phyloP scores from a whole-genome alignment of 2,329 filamentous ascomycete species.

The Emericellopsis atlantica region DNA sequence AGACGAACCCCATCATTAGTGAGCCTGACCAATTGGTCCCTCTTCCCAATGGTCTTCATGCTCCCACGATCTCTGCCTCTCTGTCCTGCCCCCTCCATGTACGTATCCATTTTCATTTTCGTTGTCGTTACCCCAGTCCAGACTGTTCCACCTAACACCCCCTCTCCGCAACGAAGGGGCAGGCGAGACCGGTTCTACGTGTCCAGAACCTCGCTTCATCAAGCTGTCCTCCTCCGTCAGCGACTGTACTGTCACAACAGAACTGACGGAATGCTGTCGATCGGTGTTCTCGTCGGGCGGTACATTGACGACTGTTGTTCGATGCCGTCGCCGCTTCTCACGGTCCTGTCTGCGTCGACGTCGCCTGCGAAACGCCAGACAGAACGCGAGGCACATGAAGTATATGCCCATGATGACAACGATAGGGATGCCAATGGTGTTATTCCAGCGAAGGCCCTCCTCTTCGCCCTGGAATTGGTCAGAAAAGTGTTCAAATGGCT shows the following conservation, averaged over 20 bases:
- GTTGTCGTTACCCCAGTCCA: background rate
- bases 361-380: conserved; percentile 13
- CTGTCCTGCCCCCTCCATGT: too few relatives aligned
- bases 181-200: too few relatives aligned
- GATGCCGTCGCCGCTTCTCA: conserved; percentile 5
- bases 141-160: background rate
- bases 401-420: conserved; percentile 16
- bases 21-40: background rate
- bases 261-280: conserved; percentile 10
- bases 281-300: conserved; percentile 1
- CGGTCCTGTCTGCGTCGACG: conserved; percentile 7
- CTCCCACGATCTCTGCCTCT: background rate
- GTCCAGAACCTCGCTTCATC: conserved; percentile 1
- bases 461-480: conserved; percentile 10
- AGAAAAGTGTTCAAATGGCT: background rate
- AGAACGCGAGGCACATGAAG: conserved; percentile 12
- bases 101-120: background rate
- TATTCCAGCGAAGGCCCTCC: conserved; percentile 11
- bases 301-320: background rate
- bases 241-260: conserved; percentile 8
- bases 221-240: conserved; percentile 6
- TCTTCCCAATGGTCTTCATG: background rate
- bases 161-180: too few relatives aligned
- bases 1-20: background rate
- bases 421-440: conserved; percentile 16